A percentile compares a stretch with the other conserved stretches of the same genome.
Conservation (phyloP, 768 basidiomycete species). For the Crepidotus variabilis region DNA sequence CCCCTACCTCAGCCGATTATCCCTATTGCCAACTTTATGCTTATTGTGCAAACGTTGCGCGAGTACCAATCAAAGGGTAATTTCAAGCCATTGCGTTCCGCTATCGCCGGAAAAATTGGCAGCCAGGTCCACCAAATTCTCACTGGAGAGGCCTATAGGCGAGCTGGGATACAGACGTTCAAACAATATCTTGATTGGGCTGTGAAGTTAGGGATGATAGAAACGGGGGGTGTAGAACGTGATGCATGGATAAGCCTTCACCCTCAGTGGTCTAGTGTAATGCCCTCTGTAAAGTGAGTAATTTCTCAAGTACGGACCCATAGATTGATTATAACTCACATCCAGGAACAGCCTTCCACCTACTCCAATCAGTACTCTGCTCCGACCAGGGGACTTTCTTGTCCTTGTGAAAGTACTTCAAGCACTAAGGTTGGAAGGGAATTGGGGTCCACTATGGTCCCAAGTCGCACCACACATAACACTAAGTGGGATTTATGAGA, state of each 20-base stretch:
- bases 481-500: slow-evolving; percentile 27
- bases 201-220: slow-evolving; percentile 31
- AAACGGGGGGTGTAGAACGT: slow-evolving; percentile 33
- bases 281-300: background rate
- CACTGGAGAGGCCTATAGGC: slow-evolving; percentile 26
- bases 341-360: background rate
- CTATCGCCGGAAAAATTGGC: slow-evolving; percentile 28
- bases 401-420: slow-evolving; percentile 31
- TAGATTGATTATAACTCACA: background rate
- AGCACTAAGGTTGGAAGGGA: slow-evolving; percentile 26
- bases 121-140: background rate
- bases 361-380: background rate
- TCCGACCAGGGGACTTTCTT: slow-evolving; percentile 25
- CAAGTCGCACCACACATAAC: slow-evolving; percentile 28
- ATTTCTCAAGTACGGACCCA: background rate
- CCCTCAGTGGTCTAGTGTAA: slow-evolving; percentile 20
- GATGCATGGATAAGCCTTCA: slow-evolving; percentile 35
- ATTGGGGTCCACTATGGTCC: slow-evolving; percentile 31
- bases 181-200: slow-evolving; percentile 38
- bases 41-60: slow-evolving; percentile 30
- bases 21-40: slow-evolving; percentile 18
- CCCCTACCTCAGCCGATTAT: no score
- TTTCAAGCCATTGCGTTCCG: slow-evolving; percentile 29
- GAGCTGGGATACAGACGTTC: slow-evolving; percentile 37
- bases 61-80: slow-evolving; percentile 27